These are phyloP conservation scores for Closterium sp. DNA, from an alignment of 139 green algal genomes.

Conservation along the genomic window DNA sequence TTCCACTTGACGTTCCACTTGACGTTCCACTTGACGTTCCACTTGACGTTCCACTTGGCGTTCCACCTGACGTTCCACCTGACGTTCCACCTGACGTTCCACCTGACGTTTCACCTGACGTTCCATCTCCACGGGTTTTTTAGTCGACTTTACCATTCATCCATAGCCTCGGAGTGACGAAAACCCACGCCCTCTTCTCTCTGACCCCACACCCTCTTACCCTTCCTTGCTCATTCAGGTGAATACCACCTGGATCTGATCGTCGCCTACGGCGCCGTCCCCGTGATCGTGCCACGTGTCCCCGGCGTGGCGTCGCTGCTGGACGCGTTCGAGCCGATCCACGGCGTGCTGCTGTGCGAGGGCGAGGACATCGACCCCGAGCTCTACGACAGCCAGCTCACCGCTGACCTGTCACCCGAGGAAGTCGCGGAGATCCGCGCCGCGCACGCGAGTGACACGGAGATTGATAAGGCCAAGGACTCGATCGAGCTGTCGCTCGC, in stretches of 20 bases:
- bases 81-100: too few species aligned
- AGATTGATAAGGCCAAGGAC: slow-evolving; percentile 49
- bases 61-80: too few species aligned
- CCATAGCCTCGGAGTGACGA: too few species aligned
- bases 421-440: slow-evolving; percentile 49
- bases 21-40: too few species aligned
- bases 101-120: too few species aligned
- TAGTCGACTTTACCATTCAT: background rate
- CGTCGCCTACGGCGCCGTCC: slow-evolving; percentile 44
- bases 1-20: too few species aligned
- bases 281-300: slow-evolving; percentile 50
- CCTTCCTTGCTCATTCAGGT: slow-evolving; percentile 15
- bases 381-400: slow-evolving; percentile 35
- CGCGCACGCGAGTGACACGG: slow-evolving; percentile 32
- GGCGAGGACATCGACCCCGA: slow-evolving; percentile 52
- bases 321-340: slow-evolving; percentile 55
- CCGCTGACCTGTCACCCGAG: slow-evolving; percentile 7
- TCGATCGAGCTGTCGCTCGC: slow-evolving; percentile 49
- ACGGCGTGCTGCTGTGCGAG: slow-evolving; percentile 54
- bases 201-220: background rate
- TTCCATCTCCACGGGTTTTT: too few species aligned
- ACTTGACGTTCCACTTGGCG: too few species aligned
- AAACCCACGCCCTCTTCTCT: background rate
- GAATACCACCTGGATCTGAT: slow-evolving; percentile 55
- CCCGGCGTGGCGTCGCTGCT: slow-evolving; percentile 33